Conservation (phyloP, 2,329 filamentous ascomycete genomes). For the Colletotrichum sp. region DNA sequence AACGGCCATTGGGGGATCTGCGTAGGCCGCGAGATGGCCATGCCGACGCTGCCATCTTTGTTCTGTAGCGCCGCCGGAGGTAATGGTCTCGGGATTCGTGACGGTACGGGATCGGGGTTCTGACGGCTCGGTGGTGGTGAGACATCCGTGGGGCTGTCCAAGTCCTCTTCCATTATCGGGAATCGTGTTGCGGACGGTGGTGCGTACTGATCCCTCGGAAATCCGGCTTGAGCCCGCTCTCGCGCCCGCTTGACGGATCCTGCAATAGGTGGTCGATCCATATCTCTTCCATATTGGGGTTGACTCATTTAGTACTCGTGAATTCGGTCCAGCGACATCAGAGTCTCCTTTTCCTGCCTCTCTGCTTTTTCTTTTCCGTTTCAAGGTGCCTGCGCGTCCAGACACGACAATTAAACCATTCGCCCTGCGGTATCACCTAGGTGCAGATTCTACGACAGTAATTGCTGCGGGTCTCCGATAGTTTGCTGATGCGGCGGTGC, state of each 20-base stretch:
- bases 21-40: conserved; percentile 57
- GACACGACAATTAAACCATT: conserved; percentile 5
- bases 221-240: conserved; percentile 53
- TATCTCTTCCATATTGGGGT: conserved; percentile 56
- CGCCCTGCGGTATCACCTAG: conserved; percentile 10
- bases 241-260: conserved; percentile 60
- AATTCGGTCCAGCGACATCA: conserved; percentile 27
- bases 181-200: conserved; percentile 29
- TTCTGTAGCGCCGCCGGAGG: conserved; percentile 36
- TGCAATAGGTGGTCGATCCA: conserved; percentile 50
- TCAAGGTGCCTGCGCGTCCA: conserved; percentile 9
- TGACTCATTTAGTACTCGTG: conserved; percentile 55
- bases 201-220: conserved; percentile 25
- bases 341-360: conserved; percentile 22
- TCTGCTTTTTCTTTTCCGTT: conserved; percentile 25
- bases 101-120: conserved; percentile 23
- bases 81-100: conserved; percentile 34
- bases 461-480: conserved; percentile 5
- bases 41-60: conserved; percentile 40
- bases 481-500: not conserved
- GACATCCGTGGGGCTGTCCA: conserved; percentile 18
- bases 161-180: conserved; percentile 16
- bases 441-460: conserved; percentile 1
- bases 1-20: conserved; percentile 62
- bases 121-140: conserved; percentile 29